Evolutionary conservation across 148 eudicot genomes (phyloP), one percentile per base, ranked within the genome.

Genomic region (Cornus controversa): DNA sequence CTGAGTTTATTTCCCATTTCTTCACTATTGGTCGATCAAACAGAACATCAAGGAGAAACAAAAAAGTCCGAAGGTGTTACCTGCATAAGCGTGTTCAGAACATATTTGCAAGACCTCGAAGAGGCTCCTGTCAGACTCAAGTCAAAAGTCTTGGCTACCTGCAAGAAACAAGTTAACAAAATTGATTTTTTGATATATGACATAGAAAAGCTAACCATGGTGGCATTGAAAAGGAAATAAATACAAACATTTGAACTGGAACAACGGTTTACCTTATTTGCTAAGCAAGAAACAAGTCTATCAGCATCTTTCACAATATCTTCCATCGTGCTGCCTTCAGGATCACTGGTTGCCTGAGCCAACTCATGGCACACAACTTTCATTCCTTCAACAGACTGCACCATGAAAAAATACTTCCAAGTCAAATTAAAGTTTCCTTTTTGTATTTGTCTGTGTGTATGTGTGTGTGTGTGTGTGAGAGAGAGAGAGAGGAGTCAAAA

Each of bases 371-470:
- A 96, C 69, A 96, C 90, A 84, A 93, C 87, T 81, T 96, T 96
- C 99, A 96, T 96, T 75, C 99, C 99, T 89, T 93, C 99, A 66
- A 93, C 98, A 82, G 99, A 92, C 99, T 96, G 85, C 85, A 89
- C 37, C 67, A 58, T 10, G 76, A 29, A 54, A 80, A 25, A 50
- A 24, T 8, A 65, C 20, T 57, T 14, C 11, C 66, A 71, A 63
- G 40, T 23, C 31, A 42, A 24, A 5, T 18, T 40, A 18, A 15
- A 60, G 26, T 31, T 37, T 0, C 26, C 2, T 36, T 36, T 36
- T 2, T 36, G 4, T 36, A 36, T 36, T 36, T 0, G 24, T 15
- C n/a, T n/a, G n/a, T n/a, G n/a, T n/a, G n/a, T n/a, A n/a, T 31
- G 34, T 31, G 34, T 31, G 34, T 3, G 34, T 31, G 34, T 26